These are phyloP conservation scores for Neurospora intermedia DNA, from an alignment of 495 filamentous ascomycete species.

Conservation along the genomic window DNA sequence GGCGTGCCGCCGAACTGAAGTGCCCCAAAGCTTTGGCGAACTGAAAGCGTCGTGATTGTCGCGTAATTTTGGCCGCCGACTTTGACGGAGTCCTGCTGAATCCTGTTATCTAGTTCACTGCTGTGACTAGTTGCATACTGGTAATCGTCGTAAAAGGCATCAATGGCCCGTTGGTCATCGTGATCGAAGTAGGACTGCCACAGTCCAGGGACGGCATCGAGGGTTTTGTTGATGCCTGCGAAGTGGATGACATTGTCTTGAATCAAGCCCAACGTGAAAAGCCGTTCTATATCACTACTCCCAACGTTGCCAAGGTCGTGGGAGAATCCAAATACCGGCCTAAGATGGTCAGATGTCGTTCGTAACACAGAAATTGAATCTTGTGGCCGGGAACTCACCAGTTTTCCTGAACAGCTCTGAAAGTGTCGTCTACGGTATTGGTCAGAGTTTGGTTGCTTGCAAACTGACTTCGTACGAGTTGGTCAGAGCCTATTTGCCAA, in stretches of 20 bases:
- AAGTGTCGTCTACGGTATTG: slow-evolving; percentile 56
- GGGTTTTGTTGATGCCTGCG: slow-evolving; percentile 55
- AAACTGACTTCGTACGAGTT: slow-evolving; percentile 54
- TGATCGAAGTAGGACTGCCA: slow-evolving; percentile 58
- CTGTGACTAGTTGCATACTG: slow-evolving; percentile 40
- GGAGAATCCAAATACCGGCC: slow-evolving; percentile 80
- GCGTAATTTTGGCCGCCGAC: slow-evolving; percentile 61
- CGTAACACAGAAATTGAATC: background rate
- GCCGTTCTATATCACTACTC: slow-evolving; percentile 21
- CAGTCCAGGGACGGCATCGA: slow-evolving; percentile 57
- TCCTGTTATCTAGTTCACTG: slow-evolving; percentile 53
- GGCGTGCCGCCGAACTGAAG: slow-evolving; percentile 74
- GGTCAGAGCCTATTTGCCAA: slow-evolving; percentile 60
- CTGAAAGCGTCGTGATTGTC: slow-evolving; percentile 72
- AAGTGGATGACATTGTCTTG: slow-evolving; percentile 68
- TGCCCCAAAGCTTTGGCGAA: slow-evolving; percentile 80
- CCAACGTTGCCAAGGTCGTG: slow-evolving; percentile 53
- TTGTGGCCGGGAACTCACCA: slow-evolving; percentile 30
- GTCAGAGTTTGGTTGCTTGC: slow-evolving; percentile 48
- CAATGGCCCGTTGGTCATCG: slow-evolving; percentile 46
- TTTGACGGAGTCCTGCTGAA: slow-evolving; percentile 58
- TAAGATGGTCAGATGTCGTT: slow-evolving; percentile 14
- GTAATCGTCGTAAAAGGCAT: slow-evolving; percentile 66
- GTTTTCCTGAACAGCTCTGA: slow-evolving; percentile 58
- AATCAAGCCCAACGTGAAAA: slow-evolving; percentile 74